phyloP scores from a whole-genome alignment of 2,329 filamentous ascomycete genomes.

The Akanthomyces dipterigenus region DNA sequence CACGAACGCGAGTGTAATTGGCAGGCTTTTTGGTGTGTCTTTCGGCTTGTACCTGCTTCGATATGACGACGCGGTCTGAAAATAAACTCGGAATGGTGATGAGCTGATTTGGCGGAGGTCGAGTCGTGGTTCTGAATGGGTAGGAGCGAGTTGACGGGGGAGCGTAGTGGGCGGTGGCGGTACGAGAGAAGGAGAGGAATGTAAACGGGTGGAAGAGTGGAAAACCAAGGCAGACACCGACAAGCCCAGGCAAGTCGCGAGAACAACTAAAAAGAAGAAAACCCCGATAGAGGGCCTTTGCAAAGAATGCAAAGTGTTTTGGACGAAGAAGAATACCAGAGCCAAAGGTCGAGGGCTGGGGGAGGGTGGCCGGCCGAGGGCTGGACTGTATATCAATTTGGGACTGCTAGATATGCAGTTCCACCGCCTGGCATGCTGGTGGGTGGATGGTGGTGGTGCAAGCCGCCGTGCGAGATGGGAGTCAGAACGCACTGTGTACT shows the following conservation, averaged over 20 bases:
- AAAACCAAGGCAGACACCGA: neutral
- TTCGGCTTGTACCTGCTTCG: neutral
- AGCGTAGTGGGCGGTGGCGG: neutral
- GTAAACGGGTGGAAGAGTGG: neutral
- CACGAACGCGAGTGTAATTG: neutral
- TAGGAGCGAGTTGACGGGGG: neutral
- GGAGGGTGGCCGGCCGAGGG: neutral
- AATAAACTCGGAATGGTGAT: neutral
- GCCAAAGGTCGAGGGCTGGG: neutral
- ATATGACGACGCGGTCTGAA: neutral
- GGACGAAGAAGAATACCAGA: neutral
- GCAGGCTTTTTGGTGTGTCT: neutral
- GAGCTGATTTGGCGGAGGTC: neutral
- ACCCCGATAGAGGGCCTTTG: neutral
- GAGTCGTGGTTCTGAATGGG: neutral
- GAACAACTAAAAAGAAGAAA: neutral
- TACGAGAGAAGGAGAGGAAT: neutral
- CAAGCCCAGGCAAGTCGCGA: neutral
- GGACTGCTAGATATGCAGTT: neutral
- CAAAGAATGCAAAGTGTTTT: constrained; percentile 7
- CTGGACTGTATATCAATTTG: constrained; percentile 4
- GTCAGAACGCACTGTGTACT: neutral
- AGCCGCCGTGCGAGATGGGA: neutral
- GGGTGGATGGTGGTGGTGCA: neutral
- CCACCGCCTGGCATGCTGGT: constrained; percentile 1